These are phyloP conservation scores for Ophiostoma australiae DNA, from an alignment of 2,329 filamentous ascomycete genomes.

Conservation along the genomic window DNA sequence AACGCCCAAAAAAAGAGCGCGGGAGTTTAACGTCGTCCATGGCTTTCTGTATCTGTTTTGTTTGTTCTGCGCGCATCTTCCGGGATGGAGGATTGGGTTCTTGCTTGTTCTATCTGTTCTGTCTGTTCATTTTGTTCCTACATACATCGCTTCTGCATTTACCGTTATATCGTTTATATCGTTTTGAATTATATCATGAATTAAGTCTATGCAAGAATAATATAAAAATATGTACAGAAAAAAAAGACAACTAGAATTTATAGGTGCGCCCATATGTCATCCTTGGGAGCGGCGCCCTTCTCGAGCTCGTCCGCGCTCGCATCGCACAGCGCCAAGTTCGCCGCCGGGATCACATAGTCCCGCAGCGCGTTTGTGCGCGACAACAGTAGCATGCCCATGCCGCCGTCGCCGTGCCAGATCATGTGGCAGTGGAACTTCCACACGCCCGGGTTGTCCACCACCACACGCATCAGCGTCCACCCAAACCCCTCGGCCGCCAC, in stretches of 20 bases:
- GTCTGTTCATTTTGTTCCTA: not conserved
- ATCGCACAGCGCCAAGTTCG: slow-evolving; percentile 44
- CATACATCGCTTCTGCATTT: slow-evolving; percentile 2
- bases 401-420: slow-evolving; percentile 38
- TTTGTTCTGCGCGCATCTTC: not conserved
- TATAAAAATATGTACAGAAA: not conserved
- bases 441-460: slow-evolving; percentile 47
- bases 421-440: slow-evolving; percentile 42
- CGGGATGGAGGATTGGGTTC: slow-evolving; percentile 8
- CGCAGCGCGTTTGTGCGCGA: slow-evolving; percentile 44
- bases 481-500: slow-evolving; percentile 45
- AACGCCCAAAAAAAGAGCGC: not conserved
- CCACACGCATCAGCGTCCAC: slow-evolving; percentile 46
- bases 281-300: slow-evolving; percentile 37
- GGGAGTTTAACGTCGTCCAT: not conserved
- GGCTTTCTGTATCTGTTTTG: not conserved
- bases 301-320: slow-evolving; percentile 40
- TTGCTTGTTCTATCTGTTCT: not conserved
- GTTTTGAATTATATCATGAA: not conserved
- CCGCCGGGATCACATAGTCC: slow-evolving; percentile 41
- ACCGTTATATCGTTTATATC: not conserved
- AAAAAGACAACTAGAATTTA: not conserved
- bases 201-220: not conserved
- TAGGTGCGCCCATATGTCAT: slow-evolving; percentile 6
- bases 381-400: slow-evolving; percentile 41